Percentiles rank a stretch among this genome's conserved stretches.
phyloP scores from a whole-genome alignment of 805 yeast species.

The Lipomyces orientalis region DNA sequence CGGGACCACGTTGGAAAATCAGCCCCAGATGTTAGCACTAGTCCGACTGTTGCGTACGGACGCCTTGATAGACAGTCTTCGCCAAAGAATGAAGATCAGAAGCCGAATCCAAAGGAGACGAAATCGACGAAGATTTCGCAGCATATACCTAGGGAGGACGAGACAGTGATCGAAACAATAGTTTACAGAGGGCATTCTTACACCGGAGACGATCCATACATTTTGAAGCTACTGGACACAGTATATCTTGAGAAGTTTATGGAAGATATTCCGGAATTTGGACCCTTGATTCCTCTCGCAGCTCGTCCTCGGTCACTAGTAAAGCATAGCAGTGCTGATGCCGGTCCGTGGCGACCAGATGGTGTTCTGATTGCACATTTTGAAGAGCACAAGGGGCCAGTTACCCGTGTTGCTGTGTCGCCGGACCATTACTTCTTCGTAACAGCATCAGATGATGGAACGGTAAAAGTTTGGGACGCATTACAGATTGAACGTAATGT shows the following conservation, averaged over 20 bases:
- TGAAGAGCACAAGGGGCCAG: slow-evolving; percentile 63
- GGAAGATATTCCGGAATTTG: slow-evolving; percentile 72
- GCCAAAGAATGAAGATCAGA: neutral
- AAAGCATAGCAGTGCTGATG: slow-evolving; percentile 10
- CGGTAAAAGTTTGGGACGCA: slow-evolving; percentile 79
- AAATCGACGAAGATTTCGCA: slow-evolving; percentile 2
- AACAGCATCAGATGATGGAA: slow-evolving; percentile 79
- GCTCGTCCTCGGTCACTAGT: slow-evolving; percentile 26
- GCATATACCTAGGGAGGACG: slow-evolving; percentile 4
- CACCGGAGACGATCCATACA: slow-evolving; percentile 68
- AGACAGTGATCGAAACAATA: slow-evolving; percentile 5
- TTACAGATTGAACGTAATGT: slow-evolving; percentile 66
- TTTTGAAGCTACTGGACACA: slow-evolving; percentile 60
- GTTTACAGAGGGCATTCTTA: slow-evolving; percentile 52
- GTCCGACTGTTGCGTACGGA: slow-evolving; percentile 33
- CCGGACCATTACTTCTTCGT: slow-evolving; percentile 70
- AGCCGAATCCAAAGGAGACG: neutral
- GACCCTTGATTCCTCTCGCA: slow-evolving; percentile 45
- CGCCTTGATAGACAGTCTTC: slow-evolving; percentile 26
- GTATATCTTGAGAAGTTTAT: slow-evolving; percentile 62
- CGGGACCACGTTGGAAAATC: slow-evolving; percentile 23
- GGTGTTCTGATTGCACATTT: slow-evolving; percentile 68
- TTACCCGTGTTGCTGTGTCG: slow-evolving; percentile 64
- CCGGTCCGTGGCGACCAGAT: slow-evolving; percentile 47
- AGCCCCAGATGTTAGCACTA: slow-evolving; percentile 36